Evolutionary conservation across 768 basidiomycete genomes (phyloP), one percentile per base, ranked within the genome.

Genomic region (Suillus brevipes): DNA sequence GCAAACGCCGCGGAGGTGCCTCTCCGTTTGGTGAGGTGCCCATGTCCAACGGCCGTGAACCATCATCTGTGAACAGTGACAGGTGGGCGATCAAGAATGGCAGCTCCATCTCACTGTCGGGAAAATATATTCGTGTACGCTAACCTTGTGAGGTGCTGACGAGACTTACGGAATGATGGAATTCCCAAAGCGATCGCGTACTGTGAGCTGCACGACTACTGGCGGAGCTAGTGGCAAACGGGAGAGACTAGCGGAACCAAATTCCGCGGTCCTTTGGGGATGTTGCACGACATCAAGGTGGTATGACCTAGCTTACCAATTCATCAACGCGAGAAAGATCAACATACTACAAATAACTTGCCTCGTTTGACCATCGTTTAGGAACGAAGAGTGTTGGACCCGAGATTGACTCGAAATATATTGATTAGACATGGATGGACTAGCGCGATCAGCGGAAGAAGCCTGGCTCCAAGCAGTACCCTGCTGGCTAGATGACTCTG

Each of bases 51-150:
- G 86, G 74, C 31, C 81, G 82, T 57, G 77, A 70, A 18, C 92
- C 94, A 66, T 93, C 89, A 28, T 82, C 88, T 36, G 87, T 86
- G 73, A 85, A 88, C 38, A 97, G 77, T 4, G 92, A 89, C 60
- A 95, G 79, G 71, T 94, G 90, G 37, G 93, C 91, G 67, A 96
- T 83, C 52, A 97, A 83, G 77, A 95, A 97, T 6, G 93, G 93
- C 50, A 95, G 81, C 71, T 96, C 95, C 69, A 85, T 82, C 75
- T 94, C 90, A 53, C 95, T 96, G 73, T n/a, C 65, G 61, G 60
- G 6, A 68, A 72, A 65, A 69, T 68, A 64, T 72, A 55, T 73
- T 71, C 70, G 64, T 68, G 43, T 34, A 45, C 53, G 55, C 61
- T 60, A 34, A 68, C 68, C 34, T n/a, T 66, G 71, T 67, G 67